A percentile compares a stretch with the other conserved stretches of the same genome.
Conservation (phyloP, 2,329 filamentous ascomycete genomes). For the Neopestalotiopsis sp. region DNA sequence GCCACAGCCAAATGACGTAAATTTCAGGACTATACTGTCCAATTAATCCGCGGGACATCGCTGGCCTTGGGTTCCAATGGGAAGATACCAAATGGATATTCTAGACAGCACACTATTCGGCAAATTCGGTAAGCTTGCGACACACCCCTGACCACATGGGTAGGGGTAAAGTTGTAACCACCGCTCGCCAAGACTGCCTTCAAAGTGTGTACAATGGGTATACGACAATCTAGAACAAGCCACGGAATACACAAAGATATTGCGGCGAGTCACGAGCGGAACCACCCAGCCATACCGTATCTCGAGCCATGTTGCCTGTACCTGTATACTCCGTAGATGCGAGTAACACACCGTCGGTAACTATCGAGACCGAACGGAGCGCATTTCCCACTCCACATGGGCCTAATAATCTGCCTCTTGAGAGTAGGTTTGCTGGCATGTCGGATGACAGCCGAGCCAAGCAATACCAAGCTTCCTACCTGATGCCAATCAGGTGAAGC, state of each 20-base stretch:
- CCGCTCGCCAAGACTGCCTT: not conserved
- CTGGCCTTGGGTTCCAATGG: not conserved
- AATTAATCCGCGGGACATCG: slow-evolving; percentile 15
- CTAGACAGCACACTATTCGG: not conserved
- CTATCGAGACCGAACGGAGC: not conserved
- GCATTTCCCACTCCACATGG: not conserved
- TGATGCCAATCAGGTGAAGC: not conserved
- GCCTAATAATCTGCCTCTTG: not conserved
- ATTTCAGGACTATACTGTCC: slow-evolving; percentile 16
- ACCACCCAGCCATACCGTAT: not conserved
- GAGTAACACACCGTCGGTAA: not conserved
- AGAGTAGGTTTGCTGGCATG: not conserved
- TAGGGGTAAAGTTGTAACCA: not conserved
- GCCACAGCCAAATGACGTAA: slow-evolving; percentile 17
- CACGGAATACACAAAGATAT: not conserved
- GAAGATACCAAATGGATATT: not conserved
- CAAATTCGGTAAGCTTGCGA: slow-evolving; percentile 1
- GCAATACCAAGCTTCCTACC: slow-evolving; percentile 11
- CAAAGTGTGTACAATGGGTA: not conserved
- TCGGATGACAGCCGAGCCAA: slow-evolving; percentile 8
- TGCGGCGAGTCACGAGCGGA: not conserved
- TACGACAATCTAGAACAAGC: not conserved
- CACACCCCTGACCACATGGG: not conserved
- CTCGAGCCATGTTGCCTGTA: not conserved
- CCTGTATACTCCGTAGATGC: too few species aligned